These are phyloP conservation scores for Hibiscus syriacus DNA, from an alignment of 345 rosid genomes.

Conservation along the genomic window DNA sequence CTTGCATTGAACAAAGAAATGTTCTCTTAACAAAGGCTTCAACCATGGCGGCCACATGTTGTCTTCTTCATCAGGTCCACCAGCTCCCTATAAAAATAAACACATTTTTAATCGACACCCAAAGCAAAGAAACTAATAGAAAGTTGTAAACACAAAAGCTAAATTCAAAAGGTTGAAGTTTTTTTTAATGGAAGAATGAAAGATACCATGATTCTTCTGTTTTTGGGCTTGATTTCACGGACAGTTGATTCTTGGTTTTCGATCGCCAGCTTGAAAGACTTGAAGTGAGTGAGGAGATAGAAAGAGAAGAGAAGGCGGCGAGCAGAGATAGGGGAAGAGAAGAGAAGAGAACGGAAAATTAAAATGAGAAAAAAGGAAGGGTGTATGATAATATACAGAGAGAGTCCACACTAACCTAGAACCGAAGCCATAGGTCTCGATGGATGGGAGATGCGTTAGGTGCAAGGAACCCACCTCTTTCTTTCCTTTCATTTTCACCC, in stretches of 20 bases:
- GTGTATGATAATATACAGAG: not conserved
- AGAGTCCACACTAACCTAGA: too few relatives aligned
- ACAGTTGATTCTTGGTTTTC: slow-evolving; percentile 65
- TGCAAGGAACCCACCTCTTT: not conserved
- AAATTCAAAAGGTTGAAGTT: slow-evolving; percentile 3
- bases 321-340: slow-evolving; percentile 12
- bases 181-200: too few relatives aligned
- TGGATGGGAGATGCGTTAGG: not conserved
- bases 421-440: too few relatives aligned
- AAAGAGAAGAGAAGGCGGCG: slow-evolving; percentile 9
- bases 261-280: slow-evolving; percentile 59
- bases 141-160: not conserved
- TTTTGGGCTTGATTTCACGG: slow-evolving; percentile 75
- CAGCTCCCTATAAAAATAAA: slow-evolving; percentile 47
- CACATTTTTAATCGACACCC: slow-evolving; percentile 8
- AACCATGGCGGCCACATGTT: slow-evolving; percentile 81
- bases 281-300: slow-evolving; percentile 9
- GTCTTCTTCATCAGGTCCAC: slow-evolving; percentile 65
- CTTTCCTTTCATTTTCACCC: too few relatives aligned
- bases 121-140: slow-evolving; percentile 4
- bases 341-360: slow-evolving; percentile 5
- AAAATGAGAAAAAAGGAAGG: not conserved
- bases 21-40: slow-evolving; percentile 56
- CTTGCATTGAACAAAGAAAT: slow-evolving; percentile 90
- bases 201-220: slow-evolving; percentile 83